Evolutionary conservation across 2,329 filamentous ascomycete species (phyloP), one percentile per base, ranked within the genome.

Genomic region (Venturia carpophila): DNA sequence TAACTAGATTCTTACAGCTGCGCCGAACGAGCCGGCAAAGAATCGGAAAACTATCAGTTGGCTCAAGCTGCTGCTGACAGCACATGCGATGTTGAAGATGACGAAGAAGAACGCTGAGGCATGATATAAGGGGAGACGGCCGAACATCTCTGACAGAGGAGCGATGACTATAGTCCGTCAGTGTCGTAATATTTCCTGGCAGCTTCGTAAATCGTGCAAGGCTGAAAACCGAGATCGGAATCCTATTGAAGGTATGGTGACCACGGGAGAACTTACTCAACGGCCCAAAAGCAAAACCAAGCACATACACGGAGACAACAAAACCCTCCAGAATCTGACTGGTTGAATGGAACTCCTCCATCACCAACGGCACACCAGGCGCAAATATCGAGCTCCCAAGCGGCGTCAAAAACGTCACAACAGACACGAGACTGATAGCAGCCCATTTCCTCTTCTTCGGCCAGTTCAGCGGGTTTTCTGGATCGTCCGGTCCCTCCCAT

Each of bases 41-140:
- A 86, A 84, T 15, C 83, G 79, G 70, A 85, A 89, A 1, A 80
- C 78, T 39, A 88, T 81, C 58, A 89, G 79, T 47, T 75, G 76
- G 55, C 73, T 72, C 61, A 89, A 76, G 6, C 73, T 76, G 0
- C 83, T 82, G 0, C 85, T 79, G 4, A 89, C 76, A 1, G 85
- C 88, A 66, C 86, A 88, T 0, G 84, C 87, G 68, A 90, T 80
- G 58, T 83, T 84, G 77, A 85, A 88, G 1, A 82, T 71, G 65
- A 84, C 80, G 72, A 89, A 90, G 66, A 85, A 78, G 6, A 80
- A 70, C 68, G 86, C 89, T 27, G 60, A 64, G 24, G 37, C 27
- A 24, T 67, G 60, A 42, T 67, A 67, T 9, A 67, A 37, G 7
- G 64, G 58, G 42, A 65, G 24, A 0, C 66, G 62, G 3, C 66